Evolutionary conservation across 108 stramenopile species (phyloP), one percentile per base, ranked within the genome.

Genomic region (Cyclostephanos tholiformis): DNA sequence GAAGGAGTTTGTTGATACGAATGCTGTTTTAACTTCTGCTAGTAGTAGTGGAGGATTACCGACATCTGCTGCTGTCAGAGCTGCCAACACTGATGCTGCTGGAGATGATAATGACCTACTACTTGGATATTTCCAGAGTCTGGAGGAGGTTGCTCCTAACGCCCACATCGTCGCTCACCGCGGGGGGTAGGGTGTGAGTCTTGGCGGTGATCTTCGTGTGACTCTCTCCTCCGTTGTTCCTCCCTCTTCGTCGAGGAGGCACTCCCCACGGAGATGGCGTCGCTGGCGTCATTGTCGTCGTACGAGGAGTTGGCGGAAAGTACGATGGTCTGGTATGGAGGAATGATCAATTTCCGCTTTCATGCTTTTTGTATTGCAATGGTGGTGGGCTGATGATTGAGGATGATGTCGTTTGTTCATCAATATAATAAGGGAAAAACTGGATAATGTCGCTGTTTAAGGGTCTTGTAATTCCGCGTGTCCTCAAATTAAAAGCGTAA

Each of bases 71-170:
- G n/a, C n/a, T n/a, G n/a, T n/a, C n/a, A n/a, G n/a, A n/a, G n/a
- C n/a, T n/a, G n/a, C n/a, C n/a, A n/a, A n/a, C n/a, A n/a, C n/a
- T n/a, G n/a, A n/a, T n/a, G n/a, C n/a, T n/a, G n/a, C n/a, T n/a
- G n/a, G n/a, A n/a, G n/a, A n/a, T n/a, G n/a, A n/a, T n/a, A n/a
- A n/a, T n/a, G n/a, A n/a, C n/a, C n/a, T n/a, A n/a, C n/a, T n/a
- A n/a, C n/a, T 76, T 60, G 61, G 70, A 69, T 65, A 77, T 77
- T 20, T 69, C 76, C 63, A 77, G 56, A 10, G 76, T 77, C 9
- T 69, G 60, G 1, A 77, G 64, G 29, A 77, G 59, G 39, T 77
- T 77, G 44, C 76, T 77, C 76, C 76, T 58, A 29, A 77, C 76
- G 16, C 76, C 27, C 16, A 77, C 76, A 26, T 48, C 48, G 65